Evolutionary conservation across 306 rosid species (phyloP).

Genomic region (Casuarina glauca): DNA sequence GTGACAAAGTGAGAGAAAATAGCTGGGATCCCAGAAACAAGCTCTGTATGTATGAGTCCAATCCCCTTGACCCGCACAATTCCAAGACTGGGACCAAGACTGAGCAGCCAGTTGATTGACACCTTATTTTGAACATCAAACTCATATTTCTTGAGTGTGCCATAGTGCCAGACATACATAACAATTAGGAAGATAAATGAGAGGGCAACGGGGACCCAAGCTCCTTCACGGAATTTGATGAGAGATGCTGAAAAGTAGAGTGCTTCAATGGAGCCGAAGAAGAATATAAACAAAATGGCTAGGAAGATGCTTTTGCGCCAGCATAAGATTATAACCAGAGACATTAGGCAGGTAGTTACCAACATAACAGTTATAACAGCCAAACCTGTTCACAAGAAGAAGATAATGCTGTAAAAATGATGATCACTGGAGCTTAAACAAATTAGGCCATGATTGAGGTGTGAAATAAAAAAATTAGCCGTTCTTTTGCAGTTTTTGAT

Average conservation of each 20-base stretch:
- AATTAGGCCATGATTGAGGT: not conserved
- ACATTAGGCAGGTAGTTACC: slow-evolving; percentile 93
- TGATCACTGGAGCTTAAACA: slow-evolving; percentile 6
- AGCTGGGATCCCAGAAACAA: slow-evolving; percentile 92
- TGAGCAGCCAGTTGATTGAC: slow-evolving; percentile 89
- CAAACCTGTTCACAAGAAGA: slow-evolving; percentile 61
- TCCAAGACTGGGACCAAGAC: slow-evolving; percentile 76
- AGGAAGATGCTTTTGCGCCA: slow-evolving; percentile 67
- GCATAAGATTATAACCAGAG: slow-evolving; percentile 89
- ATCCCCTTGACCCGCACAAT: slow-evolving; percentile 91
- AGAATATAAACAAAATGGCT: slow-evolving; percentile 72
- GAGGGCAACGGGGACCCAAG: slow-evolving; percentile 96
- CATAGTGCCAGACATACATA: slow-evolving; percentile 98
- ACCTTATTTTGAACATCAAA: slow-evolving; percentile 94
- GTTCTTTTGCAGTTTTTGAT: not conserved
- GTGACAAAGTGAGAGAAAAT: slow-evolving; percentile 97
- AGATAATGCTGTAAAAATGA: slow-evolving; percentile 1
- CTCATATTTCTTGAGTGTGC: slow-evolving; percentile 88
- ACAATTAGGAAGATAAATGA: slow-evolving; percentile 75
- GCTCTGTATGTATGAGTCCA: slow-evolving; percentile 94
- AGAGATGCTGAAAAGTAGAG: slow-evolving; percentile 98
- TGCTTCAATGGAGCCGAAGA: slow-evolving; percentile 94
- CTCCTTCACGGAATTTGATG: slow-evolving; percentile 94
- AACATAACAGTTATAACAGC: slow-evolving; percentile 98
- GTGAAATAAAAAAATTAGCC: not conserved